Base-by-base conservation (phyloP, 805 yeast genomes). In the Ogataea trehaloabstinens region DNA sequence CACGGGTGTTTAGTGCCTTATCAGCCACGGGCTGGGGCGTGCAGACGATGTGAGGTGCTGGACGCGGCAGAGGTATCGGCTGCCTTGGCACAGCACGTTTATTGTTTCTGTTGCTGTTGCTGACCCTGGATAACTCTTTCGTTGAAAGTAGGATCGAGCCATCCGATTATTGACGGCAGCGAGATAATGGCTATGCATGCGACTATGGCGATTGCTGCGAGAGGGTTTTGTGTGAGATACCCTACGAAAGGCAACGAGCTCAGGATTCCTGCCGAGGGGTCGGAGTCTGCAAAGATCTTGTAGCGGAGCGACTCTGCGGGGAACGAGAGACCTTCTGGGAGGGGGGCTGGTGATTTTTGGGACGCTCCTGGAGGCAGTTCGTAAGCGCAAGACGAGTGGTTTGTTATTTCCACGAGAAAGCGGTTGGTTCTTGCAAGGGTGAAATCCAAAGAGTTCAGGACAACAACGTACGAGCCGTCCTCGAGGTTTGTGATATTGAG, bases 121-220 rank as follows among this genome's bases (percentile, higher is more conserved):
- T 37, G 53, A n/a, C 52, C 53, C 25, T 45, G 46, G 13, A 49
- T 40, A 17, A 50, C 48, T 12, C 58, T 35, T 13, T 54, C 58
- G 19, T 45, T 51, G 32, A 55, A 57, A 2, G 38, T 49, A 0
- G 65, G 63, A 30, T 59, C 63, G 6, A 56, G n/a, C n/a, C 33
- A 32, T 13, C 51, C 42, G 13, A 59, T 35, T 11, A 58, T 41
- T 4, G 48, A 32, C 1, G 63, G 64, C 38, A 55, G 27, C 12
- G 44, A n/a, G 3, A 47, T 42, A 3, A 55, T 38, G 3, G 34
- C 22, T 2, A 49, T 24, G 34, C 48, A 28, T 4, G 34, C 34
- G 3, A 35, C 19, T 1, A 40, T 31, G 5, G 35, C 28, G 17
- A 37, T 24, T 4, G 49, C 53, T 2, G 51, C 7, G 4, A 48